These are phyloP conservation scores for Tulasnella sp. DNA, from an alignment of 768 basidiomycete species.

Conservation along the genomic window DNA sequence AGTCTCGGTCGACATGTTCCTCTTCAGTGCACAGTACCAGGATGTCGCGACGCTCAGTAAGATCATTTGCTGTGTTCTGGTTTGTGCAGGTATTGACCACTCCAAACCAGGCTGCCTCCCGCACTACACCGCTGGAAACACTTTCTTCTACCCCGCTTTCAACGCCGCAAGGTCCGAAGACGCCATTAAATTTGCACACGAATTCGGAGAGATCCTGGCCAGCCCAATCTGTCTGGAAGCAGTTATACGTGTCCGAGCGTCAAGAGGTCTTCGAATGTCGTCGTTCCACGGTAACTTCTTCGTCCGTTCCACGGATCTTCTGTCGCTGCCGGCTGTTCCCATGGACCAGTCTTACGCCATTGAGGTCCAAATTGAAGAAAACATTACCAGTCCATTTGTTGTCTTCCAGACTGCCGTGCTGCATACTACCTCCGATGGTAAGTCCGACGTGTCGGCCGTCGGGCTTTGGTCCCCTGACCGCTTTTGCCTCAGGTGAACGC, in stretches of 20 bases:
- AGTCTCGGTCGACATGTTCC: conserved; percentile 98
- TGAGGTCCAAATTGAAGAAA: conserved; percentile 93
- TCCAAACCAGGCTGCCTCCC: conserved; percentile 70
- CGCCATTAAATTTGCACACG: conserved; percentile 96
- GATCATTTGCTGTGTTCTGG: conserved; percentile 31
- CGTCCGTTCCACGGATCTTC: conserved; percentile 91
- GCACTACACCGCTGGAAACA: conserved; percentile 96
- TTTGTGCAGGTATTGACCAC: neutral
- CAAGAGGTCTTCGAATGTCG: conserved; percentile 91
- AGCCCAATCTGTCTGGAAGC: conserved; percentile 96
- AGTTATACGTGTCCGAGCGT: conserved; percentile 97
- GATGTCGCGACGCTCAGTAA: conserved; percentile 90
- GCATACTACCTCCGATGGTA: conserved; percentile 89
- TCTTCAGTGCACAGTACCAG: conserved; percentile 89
- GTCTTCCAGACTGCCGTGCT: conserved; percentile 93
- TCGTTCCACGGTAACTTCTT: conserved; percentile 99
- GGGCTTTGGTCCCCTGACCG: neutral
- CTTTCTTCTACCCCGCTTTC: conserved; percentile 98
- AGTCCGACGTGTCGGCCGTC: conserved; percentile 28
- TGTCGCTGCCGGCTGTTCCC: conserved; percentile 95
- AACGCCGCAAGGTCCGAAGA: conserved; percentile 92
- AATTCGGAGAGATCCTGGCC: conserved; percentile 88
- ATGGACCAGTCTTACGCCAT: conserved; percentile 94
- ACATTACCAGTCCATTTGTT: conserved; percentile 82
- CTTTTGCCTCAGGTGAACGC: conserved; percentile 55